phyloP scores from a whole-genome alignment of 208 protist genomes.

The Phytomonas francai region DNA sequence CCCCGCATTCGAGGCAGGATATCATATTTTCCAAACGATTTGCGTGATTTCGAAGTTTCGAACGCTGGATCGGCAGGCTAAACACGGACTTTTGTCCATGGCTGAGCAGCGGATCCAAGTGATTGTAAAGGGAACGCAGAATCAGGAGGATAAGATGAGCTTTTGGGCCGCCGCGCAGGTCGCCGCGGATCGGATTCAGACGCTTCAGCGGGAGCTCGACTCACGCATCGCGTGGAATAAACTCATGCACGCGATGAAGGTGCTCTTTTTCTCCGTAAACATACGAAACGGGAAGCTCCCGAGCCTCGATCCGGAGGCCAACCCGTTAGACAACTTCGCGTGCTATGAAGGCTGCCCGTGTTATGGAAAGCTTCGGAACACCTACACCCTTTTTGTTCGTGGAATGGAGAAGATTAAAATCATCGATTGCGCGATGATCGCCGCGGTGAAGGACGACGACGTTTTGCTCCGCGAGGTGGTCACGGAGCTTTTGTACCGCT shows the following conservation, averaged over 20 bases:
- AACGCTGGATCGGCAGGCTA: slow-evolving; percentile 19
- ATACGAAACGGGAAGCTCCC: slow-evolving; percentile 25
- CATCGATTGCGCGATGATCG: slow-evolving; percentile 69
- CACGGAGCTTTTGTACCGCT: slow-evolving; percentile 30
- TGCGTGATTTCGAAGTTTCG: slow-evolving; percentile 58
- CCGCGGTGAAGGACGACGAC: slow-evolving; percentile 51
- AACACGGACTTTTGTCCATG: slow-evolving; percentile 34
- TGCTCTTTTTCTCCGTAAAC: slow-evolving; percentile 55
- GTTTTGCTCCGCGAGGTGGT: slow-evolving; percentile 30
- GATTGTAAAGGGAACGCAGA: slow-evolving; percentile 36
- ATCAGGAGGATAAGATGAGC: slow-evolving; percentile 19
- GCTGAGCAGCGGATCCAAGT: slow-evolving; percentile 35
- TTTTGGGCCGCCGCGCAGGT: slow-evolving; percentile 21
- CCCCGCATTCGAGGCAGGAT: slow-evolving; percentile 31
- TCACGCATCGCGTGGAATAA: slow-evolving; percentile 26
- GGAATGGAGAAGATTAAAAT: slow-evolving; percentile 75
- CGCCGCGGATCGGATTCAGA: slow-evolving; percentile 25
- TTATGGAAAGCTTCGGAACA: slow-evolving; percentile 38
- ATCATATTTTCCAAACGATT: slow-evolving; percentile 55
- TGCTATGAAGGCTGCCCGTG: slow-evolving; percentile 70
- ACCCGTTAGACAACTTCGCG: slow-evolving; percentile 52
- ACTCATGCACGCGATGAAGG: slow-evolving; percentile 53
- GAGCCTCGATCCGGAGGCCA: slow-evolving; percentile 15
- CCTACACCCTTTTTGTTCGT: slow-evolving; percentile 53
- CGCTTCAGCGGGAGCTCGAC: slow-evolving; percentile 32